Evolutionary conservation across 1,284 basidiomycete species (phyloP).

Genomic region (Malassezia dermatis): DNA sequence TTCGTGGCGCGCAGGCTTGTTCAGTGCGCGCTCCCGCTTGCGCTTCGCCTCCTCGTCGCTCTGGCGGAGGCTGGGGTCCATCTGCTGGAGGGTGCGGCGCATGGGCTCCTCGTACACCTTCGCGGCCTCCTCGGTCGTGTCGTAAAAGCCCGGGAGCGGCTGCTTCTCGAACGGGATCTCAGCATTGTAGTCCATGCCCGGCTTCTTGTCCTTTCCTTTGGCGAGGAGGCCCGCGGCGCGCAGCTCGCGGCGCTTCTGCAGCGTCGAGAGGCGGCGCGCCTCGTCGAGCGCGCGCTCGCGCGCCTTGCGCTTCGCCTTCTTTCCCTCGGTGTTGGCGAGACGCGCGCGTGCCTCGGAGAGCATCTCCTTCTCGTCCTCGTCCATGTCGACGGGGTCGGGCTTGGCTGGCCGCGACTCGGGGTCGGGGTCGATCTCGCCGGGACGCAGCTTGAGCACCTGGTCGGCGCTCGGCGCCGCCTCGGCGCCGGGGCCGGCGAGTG

Average conservation of each 20-base stretch:
- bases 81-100: slow-evolving; percentile 63
- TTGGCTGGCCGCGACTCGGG: slow-evolving; percentile 95
- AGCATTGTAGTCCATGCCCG: slow-evolving; percentile 97
- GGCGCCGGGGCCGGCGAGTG: slow-evolving; percentile 67
- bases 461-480: slow-evolving; percentile 74
- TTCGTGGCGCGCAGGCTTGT: slow-evolving; percentile 57
- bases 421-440: slow-evolving; percentile 97
- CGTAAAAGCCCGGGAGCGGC: slow-evolving; percentile 88
- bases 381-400: slow-evolving; percentile 99
- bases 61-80: slow-evolving; percentile 60
- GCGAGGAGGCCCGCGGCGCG: slow-evolving; percentile 92
- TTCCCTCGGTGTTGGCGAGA: slow-evolving; percentile 96
- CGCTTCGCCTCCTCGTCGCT: slow-evolving; percentile 53
- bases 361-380: slow-evolving; percentile 99
- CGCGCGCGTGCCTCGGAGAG: slow-evolving; percentile 94
- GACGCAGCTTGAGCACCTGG: slow-evolving; percentile 74
- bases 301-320: slow-evolving; percentile 97
- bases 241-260: slow-evolving; percentile 95
- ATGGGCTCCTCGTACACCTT: slow-evolving; percentile 76
- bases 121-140: slow-evolving; percentile 87
- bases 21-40: slow-evolving; percentile 66
- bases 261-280: slow-evolving; percentile 78
- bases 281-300: slow-evolving; percentile 76
- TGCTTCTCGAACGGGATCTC: slow-evolving; percentile 99
- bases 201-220: slow-evolving; percentile 73